Base-by-base conservation (phyloP, 2,329 filamentous ascomycete genomes). In the Penicillium digitatum region DNA sequence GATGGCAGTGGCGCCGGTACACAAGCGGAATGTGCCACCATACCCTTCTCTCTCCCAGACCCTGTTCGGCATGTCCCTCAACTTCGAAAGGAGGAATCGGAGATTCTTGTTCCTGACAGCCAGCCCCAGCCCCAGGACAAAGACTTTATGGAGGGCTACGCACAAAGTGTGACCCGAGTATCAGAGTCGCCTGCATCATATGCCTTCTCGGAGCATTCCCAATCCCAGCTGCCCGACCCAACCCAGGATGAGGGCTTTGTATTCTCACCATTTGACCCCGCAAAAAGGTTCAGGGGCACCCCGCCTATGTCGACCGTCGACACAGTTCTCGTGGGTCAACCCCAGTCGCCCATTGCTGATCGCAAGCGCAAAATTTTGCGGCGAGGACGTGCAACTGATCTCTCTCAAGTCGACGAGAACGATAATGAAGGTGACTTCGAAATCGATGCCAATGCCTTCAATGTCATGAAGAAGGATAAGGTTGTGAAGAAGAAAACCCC, bases 161-260 rank as follows among this genome's bases (percentile, higher is more conserved):
- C 61, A 50, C 74, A 60, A 46, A 69, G 66, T 37, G 67, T 72
- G 35, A 54, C 63, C 22, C 65, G 70, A 35, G 59, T 75, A 34
- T 65, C 73, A 22, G 70, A 76, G 56, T 73, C 71, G 3, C 69
- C 72, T 42, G 67, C 66, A 24, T 62, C 63, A 29, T 65, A 67
- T 49, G 70, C 70, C 3, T 73, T 75, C 45, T 88, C 87, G 0
- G 87, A 92, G 63, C 72, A 81, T 20, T 89, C 88, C 0, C 84
- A 89, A 32, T 89, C 88, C 0, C 84, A 89, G 29, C 77, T 87
- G 47, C 79, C 89, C 5, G 87, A 92, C 54, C 84, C 86, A 0
- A 94, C 90, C 1, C 91, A 96, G 69, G 92, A 96, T 69, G 81
- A 76, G 18, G 91, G 90, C 0, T 89, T 94, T 62, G 82, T 86